Conservation (phyloP, 164 flowering plant genomes). For the Cinnamomum micranthum region DNA sequence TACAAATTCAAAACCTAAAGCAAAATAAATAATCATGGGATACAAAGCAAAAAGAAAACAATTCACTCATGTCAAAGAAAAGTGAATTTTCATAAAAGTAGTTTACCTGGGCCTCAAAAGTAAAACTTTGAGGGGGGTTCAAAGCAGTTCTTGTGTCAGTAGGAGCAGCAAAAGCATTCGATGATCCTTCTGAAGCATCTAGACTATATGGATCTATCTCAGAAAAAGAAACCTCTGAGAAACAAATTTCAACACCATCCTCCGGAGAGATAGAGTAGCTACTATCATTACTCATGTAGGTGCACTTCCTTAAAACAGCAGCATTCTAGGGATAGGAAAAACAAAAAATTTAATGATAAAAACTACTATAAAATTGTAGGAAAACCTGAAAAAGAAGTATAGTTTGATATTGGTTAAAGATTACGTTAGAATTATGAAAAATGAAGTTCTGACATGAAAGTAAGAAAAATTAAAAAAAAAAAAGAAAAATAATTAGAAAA, state of each 20-base stretch:
- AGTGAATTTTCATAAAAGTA: background rate
- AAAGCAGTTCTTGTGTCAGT: conserved; percentile 23
- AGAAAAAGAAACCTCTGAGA: conserved; percentile 31
- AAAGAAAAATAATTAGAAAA: no score
- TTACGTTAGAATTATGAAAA: no score
- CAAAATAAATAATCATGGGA: no score
- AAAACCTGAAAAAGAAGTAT: no score
- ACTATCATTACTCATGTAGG: conserved; percentile 82
- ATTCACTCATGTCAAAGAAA: no score
- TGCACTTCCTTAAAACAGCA: conserved; percentile 64
- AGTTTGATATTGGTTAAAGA: no score
- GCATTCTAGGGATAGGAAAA: conserved; percentile 56
- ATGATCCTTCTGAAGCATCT: conserved; percentile 26
- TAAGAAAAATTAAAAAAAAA: no score
- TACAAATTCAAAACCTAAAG: no score
- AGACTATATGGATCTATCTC: conserved; percentile 27
- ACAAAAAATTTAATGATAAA: no score
- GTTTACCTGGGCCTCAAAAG: conserved; percentile 94
- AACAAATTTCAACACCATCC: conserved; percentile 72
- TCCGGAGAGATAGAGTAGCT: conserved; percentile 69
- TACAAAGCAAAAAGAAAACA: no score
- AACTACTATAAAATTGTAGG: no score
- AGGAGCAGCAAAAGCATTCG: conserved; percentile 26
- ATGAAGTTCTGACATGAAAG: no score
- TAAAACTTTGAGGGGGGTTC: conserved; percentile 45